A percentile compares a stretch with the other conserved stretches of the same genome.
These are phyloP conservation scores for Corniculantispora saksenae DNA, from an alignment of 2,329 filamentous ascomycete genomes.

Conservation along the genomic window DNA sequence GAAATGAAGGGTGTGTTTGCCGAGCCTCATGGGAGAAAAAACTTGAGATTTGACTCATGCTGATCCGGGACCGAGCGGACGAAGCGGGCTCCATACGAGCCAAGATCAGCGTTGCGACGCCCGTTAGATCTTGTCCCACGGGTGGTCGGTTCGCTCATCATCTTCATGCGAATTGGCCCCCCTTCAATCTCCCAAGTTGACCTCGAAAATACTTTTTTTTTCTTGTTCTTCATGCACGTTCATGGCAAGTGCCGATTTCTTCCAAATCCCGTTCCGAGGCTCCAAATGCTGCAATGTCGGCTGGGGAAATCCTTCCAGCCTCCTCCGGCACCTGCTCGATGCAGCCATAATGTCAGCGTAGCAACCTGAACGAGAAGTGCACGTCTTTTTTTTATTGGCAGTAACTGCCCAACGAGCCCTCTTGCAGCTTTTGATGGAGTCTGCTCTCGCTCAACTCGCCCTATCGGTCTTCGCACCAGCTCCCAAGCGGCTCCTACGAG, in stretches of 20 bases:
- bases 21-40: not conserved
- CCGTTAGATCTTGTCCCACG: not conserved
- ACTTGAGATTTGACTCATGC: not conserved
- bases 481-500: not conserved
- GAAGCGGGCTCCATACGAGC: not conserved
- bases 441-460: not conserved
- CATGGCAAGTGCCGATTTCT: too few species aligned
- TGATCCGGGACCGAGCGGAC: not conserved
- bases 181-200: too few species aligned
- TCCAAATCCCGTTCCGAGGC: not conserved
- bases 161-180: too few species aligned
- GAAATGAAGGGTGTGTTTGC: not conserved
- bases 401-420: not conserved
- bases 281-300: not conserved
- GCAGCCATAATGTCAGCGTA: not conserved
- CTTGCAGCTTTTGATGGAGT: too few species aligned
- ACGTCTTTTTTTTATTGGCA: too few species aligned
- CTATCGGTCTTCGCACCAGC: not conserved
- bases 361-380: too few species aligned
- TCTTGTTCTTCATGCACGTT: too few species aligned
- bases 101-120: not conserved
- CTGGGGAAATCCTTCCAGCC: not conserved
- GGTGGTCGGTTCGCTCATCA: too few species aligned
- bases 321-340: not conserved
- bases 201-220: too few species aligned